Evolutionary conservation across 805 yeast genomes (phyloP), one percentile per base, ranked within the genome.

Genomic region (Ascoidea rubescens): DNA sequence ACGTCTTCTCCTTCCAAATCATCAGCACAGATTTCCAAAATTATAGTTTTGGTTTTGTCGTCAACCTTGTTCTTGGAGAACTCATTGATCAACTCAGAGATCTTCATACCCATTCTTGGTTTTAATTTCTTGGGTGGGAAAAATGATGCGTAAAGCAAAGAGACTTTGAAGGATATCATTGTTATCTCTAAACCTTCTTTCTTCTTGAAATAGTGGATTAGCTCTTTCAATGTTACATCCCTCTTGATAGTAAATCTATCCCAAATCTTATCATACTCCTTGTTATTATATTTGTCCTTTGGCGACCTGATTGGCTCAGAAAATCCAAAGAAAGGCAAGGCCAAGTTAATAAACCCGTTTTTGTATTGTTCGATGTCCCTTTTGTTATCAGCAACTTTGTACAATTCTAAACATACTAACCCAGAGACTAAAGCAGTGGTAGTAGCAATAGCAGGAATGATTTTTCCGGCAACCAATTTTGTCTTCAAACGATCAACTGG

Each of bases 401-500:
- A 86, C 53, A 91, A 73, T 69, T 93, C 99, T 58, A 93, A 71
- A 62, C 95, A 87, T 30, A 89, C 95, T 62, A 93, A 74, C 49
- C 99, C 99, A 5, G 99, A 87, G 28, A 93, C 99, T 59, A 90
- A 72, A 7, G 97, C 95, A n/a, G 99, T 93, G 1, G 99, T 93
- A 2, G 99, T 93, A 44, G 99, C 99, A 72, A 93, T 93, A 21
- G 99, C 99, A 14, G 99, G 99, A 59, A 93, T 93, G 59, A 93
- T 93, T 69, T 95, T 83, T 49, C 99, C 99, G 5, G 99, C 99
- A 66, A 93, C 91, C 62, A 91, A 88, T 71, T 93, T 93, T 45
- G 99, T 93, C 71, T 85, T 87, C 50, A 82, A 81, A 56, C 82
- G 79, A 63, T 91, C 97, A 44, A 91, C 97, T 10, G 88, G 72